Evolutionary conservation across 805 yeast genomes (phyloP).

Genomic region (Saccharomycopsis amapae): DNA sequence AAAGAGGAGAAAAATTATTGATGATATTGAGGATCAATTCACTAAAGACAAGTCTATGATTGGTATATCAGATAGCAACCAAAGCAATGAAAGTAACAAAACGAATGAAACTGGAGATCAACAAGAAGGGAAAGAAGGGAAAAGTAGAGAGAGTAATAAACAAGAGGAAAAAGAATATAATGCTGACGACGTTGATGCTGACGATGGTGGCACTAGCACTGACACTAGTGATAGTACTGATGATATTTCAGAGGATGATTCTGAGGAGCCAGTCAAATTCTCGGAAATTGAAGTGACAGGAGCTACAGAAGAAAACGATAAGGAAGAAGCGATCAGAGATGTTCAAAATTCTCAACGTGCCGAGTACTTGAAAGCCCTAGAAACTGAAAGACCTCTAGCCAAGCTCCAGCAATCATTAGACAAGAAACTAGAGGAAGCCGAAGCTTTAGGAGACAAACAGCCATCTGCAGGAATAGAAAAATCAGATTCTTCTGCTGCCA

Average conservation of each 20-base stretch:
- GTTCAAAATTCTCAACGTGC: constrained; percentile 29
- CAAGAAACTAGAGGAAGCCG: constrained; percentile 24
- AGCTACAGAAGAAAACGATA: constrained; percentile 6
- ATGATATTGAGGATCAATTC: constrained; percentile 36
- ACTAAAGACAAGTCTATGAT: not conserved
- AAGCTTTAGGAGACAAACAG: not conserved
- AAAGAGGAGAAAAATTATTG: constrained; percentile 51
- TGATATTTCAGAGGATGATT: constrained; percentile 16
- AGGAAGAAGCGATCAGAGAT: constrained; percentile 23
- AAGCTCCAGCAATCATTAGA: constrained; percentile 71
- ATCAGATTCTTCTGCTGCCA: not conserved
- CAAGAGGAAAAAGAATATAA: not conserved
- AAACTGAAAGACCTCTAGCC: constrained; percentile 77
- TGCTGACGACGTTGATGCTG: constrained; percentile 13
- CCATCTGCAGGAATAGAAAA: not conserved
- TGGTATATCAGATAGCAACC: not conserved
- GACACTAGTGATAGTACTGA: constrained; percentile 28
- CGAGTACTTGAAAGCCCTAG: constrained; percentile 65
- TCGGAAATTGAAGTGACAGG: constrained; percentile 20
- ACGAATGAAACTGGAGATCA: not conserved
- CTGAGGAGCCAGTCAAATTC: not conserved
- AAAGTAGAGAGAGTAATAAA: not conserved
- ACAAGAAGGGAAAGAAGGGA: not conserved
- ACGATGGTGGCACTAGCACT: constrained; percentile 28
- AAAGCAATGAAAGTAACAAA: not conserved